Evolutionary conservation across 352 stramenopile species (phyloP).

Genomic region (Globisporangium acanthophoron): DNA sequence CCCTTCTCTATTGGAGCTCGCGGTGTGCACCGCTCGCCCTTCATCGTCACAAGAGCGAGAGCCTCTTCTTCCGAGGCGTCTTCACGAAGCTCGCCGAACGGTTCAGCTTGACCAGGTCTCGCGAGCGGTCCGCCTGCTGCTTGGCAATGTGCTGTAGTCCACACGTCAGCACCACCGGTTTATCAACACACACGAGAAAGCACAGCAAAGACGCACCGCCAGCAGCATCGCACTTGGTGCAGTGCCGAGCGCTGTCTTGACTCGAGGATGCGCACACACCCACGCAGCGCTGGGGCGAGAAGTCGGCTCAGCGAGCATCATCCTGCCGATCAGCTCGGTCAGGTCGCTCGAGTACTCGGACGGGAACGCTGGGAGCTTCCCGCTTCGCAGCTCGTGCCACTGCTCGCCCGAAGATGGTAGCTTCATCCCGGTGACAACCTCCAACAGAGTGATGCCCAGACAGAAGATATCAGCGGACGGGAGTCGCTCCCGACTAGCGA

Average conservation of each 20-base stretch:
- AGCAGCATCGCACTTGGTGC: not conserved
- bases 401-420: constrained; percentile 45
- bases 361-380: constrained; percentile 34
- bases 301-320: constrained; percentile 9
- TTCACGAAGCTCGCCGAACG: constrained; percentile 12
- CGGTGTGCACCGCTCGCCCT: no score
- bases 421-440: constrained; percentile 34
- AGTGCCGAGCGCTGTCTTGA: not conserved
- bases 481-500: constrained; percentile 52
- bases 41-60: constrained; percentile 3
- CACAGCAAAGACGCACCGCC: not conserved
- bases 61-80: constrained; percentile 14
- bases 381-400: constrained; percentile 67
- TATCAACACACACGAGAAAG: not conserved
- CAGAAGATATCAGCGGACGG: constrained; percentile 94
- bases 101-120: constrained; percentile 3
- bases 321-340: constrained; percentile 24
- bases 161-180: not conserved
- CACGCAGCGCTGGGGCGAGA: constrained; percentile 3
- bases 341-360: constrained; percentile 46
- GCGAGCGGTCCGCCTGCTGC: constrained; percentile 2
- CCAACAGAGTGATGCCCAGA: constrained; percentile 74
- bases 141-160: constrained; percentile 4
- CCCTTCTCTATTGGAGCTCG: no score
- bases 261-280: not conserved